Evolutionary conservation across 306 rosid species (phyloP).

Genomic region (Argentina anserina): DNA sequence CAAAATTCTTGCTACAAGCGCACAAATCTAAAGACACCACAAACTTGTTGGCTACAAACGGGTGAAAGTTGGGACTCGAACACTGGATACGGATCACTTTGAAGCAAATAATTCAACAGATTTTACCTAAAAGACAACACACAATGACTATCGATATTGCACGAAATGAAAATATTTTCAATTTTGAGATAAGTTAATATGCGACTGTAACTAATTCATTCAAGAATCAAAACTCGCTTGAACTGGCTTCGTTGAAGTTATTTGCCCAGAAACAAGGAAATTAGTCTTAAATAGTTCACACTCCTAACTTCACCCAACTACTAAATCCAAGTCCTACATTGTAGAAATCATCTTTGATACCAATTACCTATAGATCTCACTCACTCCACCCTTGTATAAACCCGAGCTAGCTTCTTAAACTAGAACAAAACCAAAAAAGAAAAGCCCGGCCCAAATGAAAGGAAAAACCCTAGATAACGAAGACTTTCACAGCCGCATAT

Average conservation of each 20-base stretch:
- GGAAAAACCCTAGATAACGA: slow-evolving; percentile 33
- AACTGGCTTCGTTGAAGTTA: background rate
- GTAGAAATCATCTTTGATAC: background rate
- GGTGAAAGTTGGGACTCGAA: too few species aligned
- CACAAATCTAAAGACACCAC: too few species aligned
- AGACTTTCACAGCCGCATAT: slow-evolving; percentile 12
- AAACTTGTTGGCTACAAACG: too few species aligned
- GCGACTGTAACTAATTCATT: too few species aligned
- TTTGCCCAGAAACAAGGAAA: background rate
- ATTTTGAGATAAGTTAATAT: too few species aligned
- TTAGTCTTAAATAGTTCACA: background rate
- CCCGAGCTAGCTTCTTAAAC: background rate
- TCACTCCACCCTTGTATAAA: background rate
- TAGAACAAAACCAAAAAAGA: background rate
- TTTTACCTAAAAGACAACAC: too few species aligned
- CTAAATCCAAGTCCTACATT: background rate
- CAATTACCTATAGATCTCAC: background rate
- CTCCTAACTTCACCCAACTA: background rate
- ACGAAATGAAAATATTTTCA: too few species aligned
- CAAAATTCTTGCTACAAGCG: too few species aligned
- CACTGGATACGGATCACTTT: too few species aligned
- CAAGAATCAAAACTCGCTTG: too few species aligned
- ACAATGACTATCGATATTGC: too few species aligned
- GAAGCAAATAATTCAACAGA: too few species aligned
- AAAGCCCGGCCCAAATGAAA: slow-evolving; percentile 22